Base-by-base conservation (phyloP, 2,329 filamentous ascomycete genomes). In the Helotiales sp. region DNA sequence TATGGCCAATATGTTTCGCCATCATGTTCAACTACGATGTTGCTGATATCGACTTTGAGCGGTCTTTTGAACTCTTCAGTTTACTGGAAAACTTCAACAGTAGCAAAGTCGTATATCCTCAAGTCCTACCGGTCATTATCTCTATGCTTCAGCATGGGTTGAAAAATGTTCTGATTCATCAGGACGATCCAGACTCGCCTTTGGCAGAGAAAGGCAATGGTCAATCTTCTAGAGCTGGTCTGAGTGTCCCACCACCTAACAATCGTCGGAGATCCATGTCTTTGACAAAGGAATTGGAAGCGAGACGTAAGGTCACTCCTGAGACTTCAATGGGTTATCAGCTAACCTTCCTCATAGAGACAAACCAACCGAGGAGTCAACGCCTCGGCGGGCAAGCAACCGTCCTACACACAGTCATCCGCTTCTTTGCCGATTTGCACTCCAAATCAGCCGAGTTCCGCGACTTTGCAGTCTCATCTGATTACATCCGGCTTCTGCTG, bases 1-100 rank as follows among this genome's bases (percentile, higher is more conserved):
- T 98, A 25, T 98, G 95, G 95, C 86, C 88, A 0, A 87, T 95
- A 42, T 92, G 90, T 69, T 90, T 99, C 73, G 87, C 90, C 53
- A 89, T 98, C 22, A 74, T 99, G 2, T 96, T 99, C 69, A 92
- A 90, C 0, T 81, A 86, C 40, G 92, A 97, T 68, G 84, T 96
- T 46, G 86, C 86, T 2, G 84, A 84, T 49, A 82, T 93, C 65
- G 83, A 93, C 67, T 84, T 92, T 65, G 84, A 90, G 52, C 81
- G 84, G 63, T 80, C 86, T 25, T 89, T 96, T 66, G 88, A 93
- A 64, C 81, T 90, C 17, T 87, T 85, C 63, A 88, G 82, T 58
- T 79, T 99, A 1, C 74, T 92, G 4, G 85, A 92, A 46, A 80
- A 87, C 1, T 96, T 98, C 68, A 83, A 82, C 47, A 84, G 81